These are phyloP conservation scores for Pichia manshurica DNA, from an alignment of 805 yeast species.

Conservation along the genomic window DNA sequence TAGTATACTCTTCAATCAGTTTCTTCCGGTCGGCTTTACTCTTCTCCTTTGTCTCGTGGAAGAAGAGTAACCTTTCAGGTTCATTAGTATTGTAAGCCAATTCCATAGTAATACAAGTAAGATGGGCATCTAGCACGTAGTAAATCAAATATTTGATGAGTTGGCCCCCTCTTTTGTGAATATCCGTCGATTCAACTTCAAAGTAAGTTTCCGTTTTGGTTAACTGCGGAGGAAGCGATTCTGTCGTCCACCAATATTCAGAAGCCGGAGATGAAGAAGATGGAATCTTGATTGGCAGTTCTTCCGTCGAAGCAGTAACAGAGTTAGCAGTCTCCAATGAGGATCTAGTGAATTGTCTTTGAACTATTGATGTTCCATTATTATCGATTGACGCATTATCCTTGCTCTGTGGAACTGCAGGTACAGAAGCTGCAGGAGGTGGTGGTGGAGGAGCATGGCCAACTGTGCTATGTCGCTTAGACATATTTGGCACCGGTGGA, in stretches of 20 bases:
- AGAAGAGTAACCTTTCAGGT: slow-evolving; percentile 46
- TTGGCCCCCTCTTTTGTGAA: slow-evolving; percentile 54
- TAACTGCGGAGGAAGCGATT: slow-evolving; percentile 52
- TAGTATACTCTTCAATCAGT: slow-evolving; percentile 43
- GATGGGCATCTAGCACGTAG: slow-evolving; percentile 67
- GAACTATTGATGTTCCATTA: not conserved
- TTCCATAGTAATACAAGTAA: slow-evolving; percentile 59
- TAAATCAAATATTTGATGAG: slow-evolving; percentile 50
- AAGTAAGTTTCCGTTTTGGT: slow-evolving; percentile 42
- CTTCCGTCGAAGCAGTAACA: not conserved
- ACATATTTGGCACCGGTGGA: slow-evolving; percentile 6
- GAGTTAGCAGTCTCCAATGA: slow-evolving; percentile 5
- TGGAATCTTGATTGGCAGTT: not conserved
- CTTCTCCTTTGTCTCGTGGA: slow-evolving; percentile 32
- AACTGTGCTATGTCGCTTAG: slow-evolving; percentile 2
- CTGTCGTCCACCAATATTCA: slow-evolving; percentile 61
- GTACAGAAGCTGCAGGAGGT: slow-evolving; percentile 8
- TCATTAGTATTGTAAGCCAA: slow-evolving; percentile 49
- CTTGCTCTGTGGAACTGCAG: not conserved
- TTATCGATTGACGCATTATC: not conserved
- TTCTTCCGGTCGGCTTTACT: slow-evolving; percentile 39
- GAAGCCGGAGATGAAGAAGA: slow-evolving; percentile 14
- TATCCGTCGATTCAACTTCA: slow-evolving; percentile 58
- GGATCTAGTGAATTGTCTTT: slow-evolving; percentile 7
- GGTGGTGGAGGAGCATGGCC: slow-evolving; percentile 20